Evolutionary conservation across 176 grass and related monocot genomes (phyloP).

Genomic region (Triticum urartu): DNA sequence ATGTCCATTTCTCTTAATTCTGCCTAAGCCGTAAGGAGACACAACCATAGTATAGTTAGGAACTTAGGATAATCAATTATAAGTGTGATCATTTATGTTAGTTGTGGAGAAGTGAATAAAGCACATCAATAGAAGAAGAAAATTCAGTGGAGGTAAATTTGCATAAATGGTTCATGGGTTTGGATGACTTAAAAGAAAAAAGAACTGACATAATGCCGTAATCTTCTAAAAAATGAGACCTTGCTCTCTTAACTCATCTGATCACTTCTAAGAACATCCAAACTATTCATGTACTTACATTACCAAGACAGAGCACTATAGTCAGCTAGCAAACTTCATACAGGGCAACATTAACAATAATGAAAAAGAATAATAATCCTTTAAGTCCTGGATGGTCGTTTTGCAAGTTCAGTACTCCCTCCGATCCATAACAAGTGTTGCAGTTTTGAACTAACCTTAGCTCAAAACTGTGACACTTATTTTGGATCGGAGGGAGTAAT

Average conservation of each 20-base stretch:
- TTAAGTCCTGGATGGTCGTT: not conserved
- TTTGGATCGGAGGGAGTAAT: not conserved
- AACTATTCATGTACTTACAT: not conserved
- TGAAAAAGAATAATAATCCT: not conserved
- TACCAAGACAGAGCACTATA: conserved; percentile 14
- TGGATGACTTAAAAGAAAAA: not conserved
- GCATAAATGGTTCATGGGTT: not conserved
- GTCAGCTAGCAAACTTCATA: not conserved
- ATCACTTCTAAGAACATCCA: conserved; percentile 5
- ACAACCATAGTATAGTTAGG: not conserved
- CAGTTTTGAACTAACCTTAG: too few species aligned
- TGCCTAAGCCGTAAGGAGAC: not conserved
- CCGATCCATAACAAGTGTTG: too few species aligned
- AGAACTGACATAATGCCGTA: not conserved
- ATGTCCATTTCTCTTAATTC: not conserved
- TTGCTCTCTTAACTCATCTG: not conserved
- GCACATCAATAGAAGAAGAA: not conserved
- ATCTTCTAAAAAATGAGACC: not conserved
- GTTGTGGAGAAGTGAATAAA: not conserved
- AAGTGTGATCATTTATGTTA: not conserved
- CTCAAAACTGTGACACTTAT: too few species aligned
- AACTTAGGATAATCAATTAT: not conserved
- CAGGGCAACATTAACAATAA: not conserved
- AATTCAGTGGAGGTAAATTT: not conserved
- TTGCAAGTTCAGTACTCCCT: not conserved